Evolutionary conservation across 164 flowering plant species (phyloP), one percentile per base, ranked within the genome.

Genomic region (Tinospora cordifolia): DNA sequence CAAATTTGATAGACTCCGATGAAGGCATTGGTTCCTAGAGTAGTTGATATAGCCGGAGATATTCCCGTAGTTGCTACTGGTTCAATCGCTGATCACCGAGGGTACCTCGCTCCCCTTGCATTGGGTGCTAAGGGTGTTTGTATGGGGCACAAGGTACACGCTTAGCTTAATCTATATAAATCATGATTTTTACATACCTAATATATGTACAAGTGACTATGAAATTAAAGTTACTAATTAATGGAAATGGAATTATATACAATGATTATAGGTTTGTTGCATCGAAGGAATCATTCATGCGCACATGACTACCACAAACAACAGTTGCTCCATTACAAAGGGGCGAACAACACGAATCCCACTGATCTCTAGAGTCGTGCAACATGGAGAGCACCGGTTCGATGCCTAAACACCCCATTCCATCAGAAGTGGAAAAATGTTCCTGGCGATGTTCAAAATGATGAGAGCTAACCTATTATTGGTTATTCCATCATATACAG

Each of bases 261-360:
- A n/a, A n/a, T n/a, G n/a, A n/a, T n/a, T n/a, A n/a, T 13, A 75
- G 78, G 71, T 75, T 78, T 22, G 59, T 78, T 39, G 81, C 81
- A 12, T 66, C 81, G 36, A 69, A 69, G 51, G 81, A 78, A 63
- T n/a, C n/a, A n/a, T n/a, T 68, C 81, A 0, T 75, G 75, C 47
- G 81, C 81, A n/a, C 72, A 78, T 49, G 76, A 75, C 38, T 78
- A 72, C 65, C 75, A 78, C 78, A 78, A 78, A 49, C 76, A 75
- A 30, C 78, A 78, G 19, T 66, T 78, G 22, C 76, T 72, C 17
- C 67, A 72, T 3, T 78, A 78, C 67, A 75, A 67, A 6, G 81
- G 75, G 64, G 24, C 57, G 11, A n/a, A n/a, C n/a, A 71, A 78
- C 14, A 78, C 81, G 0, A 78, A 78, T 21, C 71, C 69, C 15